Base-by-base conservation (phyloP, 257 asterid species). In the Solanum corneliomulleri region DNA sequence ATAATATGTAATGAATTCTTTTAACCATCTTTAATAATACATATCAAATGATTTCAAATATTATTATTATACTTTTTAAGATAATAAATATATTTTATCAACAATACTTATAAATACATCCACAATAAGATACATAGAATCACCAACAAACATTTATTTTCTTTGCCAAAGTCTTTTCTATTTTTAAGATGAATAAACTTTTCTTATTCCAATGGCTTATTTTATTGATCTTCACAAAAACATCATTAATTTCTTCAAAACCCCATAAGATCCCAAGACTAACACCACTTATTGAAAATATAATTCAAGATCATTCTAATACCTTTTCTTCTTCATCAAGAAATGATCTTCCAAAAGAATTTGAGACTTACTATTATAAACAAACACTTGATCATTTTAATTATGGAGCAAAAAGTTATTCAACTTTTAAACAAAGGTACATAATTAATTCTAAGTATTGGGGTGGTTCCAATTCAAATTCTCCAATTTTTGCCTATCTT, bases 361-460 rank as follows among this genome's bases (percentile, higher is more conserved):
- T 66, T 25, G 70, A 89, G 86, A 88, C 92, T 33, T 88, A 90
- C 33, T 94, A 69, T n/a, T 96, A 94, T 87, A 86, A 25, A 2
- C 99, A 96, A 87, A 94, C 97, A 2, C 88, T 96, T 21, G 99
- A 96, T 87, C 99, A 96, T 82, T 96, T 96, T 89, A 95, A 95
- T 88, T 96, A 90, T 18, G 92, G 91, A 58, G 94, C 97, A 4
- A 68, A 88, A 21, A 93, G 98, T 76, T 95, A 92, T 83, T 86
- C 89, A 37, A 93, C 91, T 20, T 96, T 95, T 90, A 69, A 84
- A 7, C 98, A 94, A 78, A 92, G 85, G 89, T 95, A 93, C 33
- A 88, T 92, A 3, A 87, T 94, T 13, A 91, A 87, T 84, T 89
- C 90, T 16, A 86, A 90, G 29, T 45, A 89, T 1, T 95, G 98